Evolutionary conservation across 805 yeast species (phyloP).

Genomic region (Spathaspora arborariae): DNA sequence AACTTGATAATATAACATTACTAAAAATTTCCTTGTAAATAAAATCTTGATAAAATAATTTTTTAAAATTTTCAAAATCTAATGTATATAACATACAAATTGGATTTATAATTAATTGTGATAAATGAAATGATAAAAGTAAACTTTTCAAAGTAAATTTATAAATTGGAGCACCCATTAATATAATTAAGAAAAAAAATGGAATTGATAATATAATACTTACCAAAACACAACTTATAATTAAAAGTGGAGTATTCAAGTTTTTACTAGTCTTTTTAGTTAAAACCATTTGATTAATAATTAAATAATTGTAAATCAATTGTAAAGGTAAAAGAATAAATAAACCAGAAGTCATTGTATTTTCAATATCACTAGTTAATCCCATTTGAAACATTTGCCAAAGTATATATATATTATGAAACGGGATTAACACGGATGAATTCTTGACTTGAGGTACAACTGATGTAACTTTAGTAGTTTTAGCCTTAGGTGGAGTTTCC

Average conservation of each 20-base stretch:
- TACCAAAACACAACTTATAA: constrained; percentile 25
- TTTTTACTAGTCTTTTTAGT: constrained; percentile 7
- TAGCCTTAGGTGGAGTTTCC: neutral
- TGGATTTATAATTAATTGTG: constrained; percentile 60
- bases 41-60: constrained; percentile 18
- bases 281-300: constrained; percentile 9
- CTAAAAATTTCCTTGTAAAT: constrained; percentile 18
- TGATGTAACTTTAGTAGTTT: neutral
- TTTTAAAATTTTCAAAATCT: constrained; percentile 38
- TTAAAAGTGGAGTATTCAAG: constrained; percentile 19
- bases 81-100: constrained; percentile 52
- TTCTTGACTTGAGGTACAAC: constrained; percentile 13
- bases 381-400: constrained; percentile 29
- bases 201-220: constrained; percentile 36
- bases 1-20: constrained; percentile 25
- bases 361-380: constrained; percentile 20
- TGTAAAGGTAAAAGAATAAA: constrained; percentile 21
- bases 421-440: constrained; percentile 20
- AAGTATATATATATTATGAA: constrained; percentile 25
- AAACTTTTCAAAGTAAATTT: constrained; percentile 52
- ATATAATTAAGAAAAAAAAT: constrained; percentile 40
- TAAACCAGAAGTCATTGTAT: constrained; percentile 23
- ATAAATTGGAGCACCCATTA: constrained; percentile 81
- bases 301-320: constrained; percentile 19
- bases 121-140: constrained; percentile 57